These are phyloP conservation scores for Diaporthe australafricana DNA, from an alignment of 2,329 filamentous ascomycete genomes.

Conservation along the genomic window DNA sequence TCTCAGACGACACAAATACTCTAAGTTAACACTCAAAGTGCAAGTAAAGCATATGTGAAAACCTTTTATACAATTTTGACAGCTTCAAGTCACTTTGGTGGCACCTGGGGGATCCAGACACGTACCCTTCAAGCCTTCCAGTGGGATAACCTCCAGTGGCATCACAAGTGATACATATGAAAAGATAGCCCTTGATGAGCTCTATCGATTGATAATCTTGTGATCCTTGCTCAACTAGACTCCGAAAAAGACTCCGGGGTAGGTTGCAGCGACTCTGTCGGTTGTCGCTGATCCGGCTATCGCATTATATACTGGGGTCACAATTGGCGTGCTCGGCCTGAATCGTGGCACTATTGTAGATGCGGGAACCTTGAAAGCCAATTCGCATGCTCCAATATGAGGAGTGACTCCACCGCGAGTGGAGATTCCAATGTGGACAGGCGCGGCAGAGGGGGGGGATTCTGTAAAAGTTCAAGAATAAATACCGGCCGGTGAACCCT, in stretches of 20 bases:
- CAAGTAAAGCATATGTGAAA: no score
- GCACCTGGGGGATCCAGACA: no score
- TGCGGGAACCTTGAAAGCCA: neutral
- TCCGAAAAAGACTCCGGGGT: neutral
- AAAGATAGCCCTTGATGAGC: no score
- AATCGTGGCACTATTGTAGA: neutral
- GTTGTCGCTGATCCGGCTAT: neutral
- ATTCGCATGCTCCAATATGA: neutral
- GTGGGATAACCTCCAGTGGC: no score
- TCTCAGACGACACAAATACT: no score
- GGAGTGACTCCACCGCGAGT: neutral
- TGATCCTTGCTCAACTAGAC: neutral
- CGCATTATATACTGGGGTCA: neutral
- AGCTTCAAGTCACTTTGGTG: no score
- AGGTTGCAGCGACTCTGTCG: neutral
- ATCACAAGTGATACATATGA: no score
- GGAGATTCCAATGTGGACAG: neutral
- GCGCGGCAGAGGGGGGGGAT: neutral
- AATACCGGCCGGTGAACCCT: neutral
- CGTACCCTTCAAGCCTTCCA: no score
- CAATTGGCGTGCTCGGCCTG: neutral
- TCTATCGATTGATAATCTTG: no score
- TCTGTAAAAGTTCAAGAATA: neutral
- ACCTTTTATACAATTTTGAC: no score
- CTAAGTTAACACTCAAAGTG: no score